Conservation (phyloP, 2,329 filamentous ascomycete species). For the Arthrobotrys entomopaga region DNA sequence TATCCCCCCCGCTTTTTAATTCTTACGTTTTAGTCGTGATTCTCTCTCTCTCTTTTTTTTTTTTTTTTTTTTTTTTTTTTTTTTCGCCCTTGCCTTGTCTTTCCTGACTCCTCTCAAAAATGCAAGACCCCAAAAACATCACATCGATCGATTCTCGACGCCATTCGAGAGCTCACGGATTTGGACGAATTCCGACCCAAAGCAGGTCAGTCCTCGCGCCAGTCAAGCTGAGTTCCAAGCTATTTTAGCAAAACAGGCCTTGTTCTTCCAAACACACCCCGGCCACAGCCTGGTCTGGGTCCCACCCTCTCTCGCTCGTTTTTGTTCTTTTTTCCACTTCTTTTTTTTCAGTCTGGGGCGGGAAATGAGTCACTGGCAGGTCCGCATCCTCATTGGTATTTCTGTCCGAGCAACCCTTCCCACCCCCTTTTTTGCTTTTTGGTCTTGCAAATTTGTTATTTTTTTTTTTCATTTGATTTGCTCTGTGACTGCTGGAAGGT, state of each 20-base stretch:
- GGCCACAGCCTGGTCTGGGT: constrained; percentile 21
- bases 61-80: too few relatives aligned
- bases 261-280: constrained; percentile 17
- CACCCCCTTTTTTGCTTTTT: constrained; percentile 25
- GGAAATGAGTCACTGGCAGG: constrained; percentile 52
- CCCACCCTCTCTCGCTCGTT: constrained; percentile 15
- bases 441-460: constrained; percentile 32
- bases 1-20: constrained; percentile 22
- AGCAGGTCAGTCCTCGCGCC: constrained; percentile 36
- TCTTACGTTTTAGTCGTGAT: neutral
- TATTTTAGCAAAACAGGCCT: constrained; percentile 51
- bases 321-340: too few relatives aligned
- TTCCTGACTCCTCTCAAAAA: constrained; percentile 18
- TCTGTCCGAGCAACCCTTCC: constrained; percentile 18
- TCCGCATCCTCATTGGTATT: constrained; percentile 47
- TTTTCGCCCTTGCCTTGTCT: constrained; percentile 28
- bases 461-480: constrained; percentile 51
- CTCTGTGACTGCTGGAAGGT: constrained; percentile 18
- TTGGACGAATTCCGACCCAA: constrained; percentile 34
- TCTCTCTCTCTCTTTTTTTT: too few relatives aligned
- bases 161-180: constrained; percentile 44
- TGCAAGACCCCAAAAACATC: constrained; percentile 42
- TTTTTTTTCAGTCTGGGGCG: constrained; percentile 20
- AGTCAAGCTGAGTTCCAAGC: constrained; percentile 44
- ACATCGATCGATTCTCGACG: constrained; percentile 46